Base-by-base conservation (phyloP, 2,329 filamentous ascomycete genomes). In the Berkeleyomyces basicola region DNA sequence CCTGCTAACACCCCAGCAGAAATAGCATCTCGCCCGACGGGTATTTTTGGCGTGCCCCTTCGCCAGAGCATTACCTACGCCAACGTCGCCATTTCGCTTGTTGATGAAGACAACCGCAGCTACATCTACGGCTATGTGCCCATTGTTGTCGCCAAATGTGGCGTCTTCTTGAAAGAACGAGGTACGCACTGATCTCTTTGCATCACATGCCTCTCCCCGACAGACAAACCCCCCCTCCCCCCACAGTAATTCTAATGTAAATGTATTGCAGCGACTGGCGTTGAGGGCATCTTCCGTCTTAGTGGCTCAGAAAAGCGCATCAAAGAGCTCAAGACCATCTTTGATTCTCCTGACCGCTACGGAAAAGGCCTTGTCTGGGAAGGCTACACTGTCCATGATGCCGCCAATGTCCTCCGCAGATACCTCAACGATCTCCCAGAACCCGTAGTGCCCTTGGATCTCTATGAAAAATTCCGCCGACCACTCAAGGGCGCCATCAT, bases 41-140 rank as follows among this genome's bases (percentile, higher is more conserved):
- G 91, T 67, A 97, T 99, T 66, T 99, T 99, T 72, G 93, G 93
- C 61, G 85, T 99, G 42, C 90, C 93, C 46, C 80, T 99, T 64
- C 88, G 90, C 69, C 85, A 91, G 70, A 97, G 92, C 75, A 97
- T 99, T 72, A 88, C 87, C 65, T 97, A 99, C 73, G 93, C 93
- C 64, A 99, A 97, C 71, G 93, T 99, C 65, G 93, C 93, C 67
- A 99, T 99, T 70, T 97, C 92, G 31, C 82, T 99, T 37, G 88
- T 93, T 67, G 91, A 97, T 71, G 89, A 92, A 67, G 82, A 93
- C 67, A 92, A 92, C 40, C 84, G 93, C 73, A 96, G 90, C 75
- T 97, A 96, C 73, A 96, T 97, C 61, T 99, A 97, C 73, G 93
- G 93, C 70, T 97, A 97, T 70, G 92, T 99, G 6, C 93, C 93